phyloP scores from a whole-genome alignment of 1,139 yeast genomes.

The Yamadazyma atlantica region DNA sequence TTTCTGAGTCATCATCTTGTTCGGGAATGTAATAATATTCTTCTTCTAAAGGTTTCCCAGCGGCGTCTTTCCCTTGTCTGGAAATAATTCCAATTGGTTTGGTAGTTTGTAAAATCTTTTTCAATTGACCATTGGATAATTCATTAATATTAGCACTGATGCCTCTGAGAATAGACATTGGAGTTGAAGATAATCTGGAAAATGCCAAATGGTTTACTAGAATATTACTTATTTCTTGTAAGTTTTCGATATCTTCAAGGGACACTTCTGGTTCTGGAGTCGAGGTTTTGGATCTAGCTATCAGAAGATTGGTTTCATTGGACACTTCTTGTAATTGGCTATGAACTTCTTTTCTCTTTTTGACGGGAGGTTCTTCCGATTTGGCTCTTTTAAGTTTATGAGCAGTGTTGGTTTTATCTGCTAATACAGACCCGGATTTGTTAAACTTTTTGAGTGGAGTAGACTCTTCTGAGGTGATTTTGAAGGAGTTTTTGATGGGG shows the following conservation, averaged over 20 bases:
- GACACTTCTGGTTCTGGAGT: conserved; percentile 19
- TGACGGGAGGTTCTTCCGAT: conserved; percentile 29
- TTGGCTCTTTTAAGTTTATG: conserved; percentile 20
- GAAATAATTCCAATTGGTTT: conserved; percentile 78
- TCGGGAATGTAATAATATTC: conserved; percentile 91
- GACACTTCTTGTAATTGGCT: conserved; percentile 7
- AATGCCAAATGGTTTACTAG: conserved; percentile 85
- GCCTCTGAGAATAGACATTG: conserved; percentile 64
- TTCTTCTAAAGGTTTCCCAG: conserved; percentile 90
- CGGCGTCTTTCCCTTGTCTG: conserved; percentile 92
- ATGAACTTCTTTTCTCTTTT: conserved; percentile 8
- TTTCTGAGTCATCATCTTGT: conserved; percentile 67
- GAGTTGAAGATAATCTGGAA: conserved; percentile 84
- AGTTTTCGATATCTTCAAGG: conserved; percentile 31
- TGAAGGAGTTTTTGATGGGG: conserved; percentile 18
- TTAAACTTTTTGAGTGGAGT: conserved; percentile 18
- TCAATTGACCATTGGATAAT: conserved; percentile 47
- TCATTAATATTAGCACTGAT: conserved; percentile 52
- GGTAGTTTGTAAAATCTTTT: conserved; percentile 49
- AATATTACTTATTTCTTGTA: conserved; percentile 59
- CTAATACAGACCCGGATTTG: conserved; percentile 6
- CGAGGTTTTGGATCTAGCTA: not conserved
- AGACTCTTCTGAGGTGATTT: conserved; percentile 23
- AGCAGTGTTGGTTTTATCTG: conserved; percentile 13
- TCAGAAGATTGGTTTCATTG: conserved; percentile 2